Evolutionary conservation across 2,329 filamentous ascomycete genomes (phyloP).

Genomic region (Nigrospora osmanthi): DNA sequence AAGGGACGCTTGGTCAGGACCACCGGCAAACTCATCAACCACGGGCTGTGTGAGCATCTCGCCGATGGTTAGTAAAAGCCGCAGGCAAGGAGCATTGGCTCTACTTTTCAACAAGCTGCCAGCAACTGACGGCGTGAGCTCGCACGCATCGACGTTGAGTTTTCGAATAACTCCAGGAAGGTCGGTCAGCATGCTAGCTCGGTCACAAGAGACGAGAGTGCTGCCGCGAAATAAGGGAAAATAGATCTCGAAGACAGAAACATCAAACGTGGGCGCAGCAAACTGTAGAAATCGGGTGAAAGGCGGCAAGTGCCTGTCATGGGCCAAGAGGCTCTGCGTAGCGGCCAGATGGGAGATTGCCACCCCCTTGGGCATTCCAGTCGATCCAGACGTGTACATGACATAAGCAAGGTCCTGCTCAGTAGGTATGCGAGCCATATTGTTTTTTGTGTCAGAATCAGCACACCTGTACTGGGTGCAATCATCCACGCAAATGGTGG

Average conservation of each 20-base stretch:
- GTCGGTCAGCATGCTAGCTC: conserved; percentile 65
- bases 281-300: conserved; percentile 86
- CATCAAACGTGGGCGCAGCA: conserved; percentile 86
- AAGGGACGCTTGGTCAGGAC: conserved; percentile 45
- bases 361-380: conserved; percentile 83
- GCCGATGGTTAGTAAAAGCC: conserved; percentile 75
- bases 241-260: conserved; percentile 92
- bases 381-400: conserved; percentile 90
- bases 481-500: conserved; percentile 1
- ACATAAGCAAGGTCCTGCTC: conserved; percentile 63
- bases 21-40: conserved; percentile 69
- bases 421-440: conserved; percentile 6
- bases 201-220: conserved; percentile 66
- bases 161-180: conserved; percentile 58
- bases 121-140: conserved; percentile 83
- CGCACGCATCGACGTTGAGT: conserved; percentile 72
- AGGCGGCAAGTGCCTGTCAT: conserved; percentile 66
- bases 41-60: conserved; percentile 82
- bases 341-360: conserved; percentile 71
- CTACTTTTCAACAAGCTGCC: conserved; percentile 67
- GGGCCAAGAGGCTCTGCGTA: conserved; percentile 75
- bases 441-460: background rate
- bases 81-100: conserved; percentile 57
- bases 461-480: background rate
- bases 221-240: conserved; percentile 70